phyloP scores from a whole-genome alignment of 768 basidiomycete genomes.

The Chalciporus pseudorubinellus region DNA sequence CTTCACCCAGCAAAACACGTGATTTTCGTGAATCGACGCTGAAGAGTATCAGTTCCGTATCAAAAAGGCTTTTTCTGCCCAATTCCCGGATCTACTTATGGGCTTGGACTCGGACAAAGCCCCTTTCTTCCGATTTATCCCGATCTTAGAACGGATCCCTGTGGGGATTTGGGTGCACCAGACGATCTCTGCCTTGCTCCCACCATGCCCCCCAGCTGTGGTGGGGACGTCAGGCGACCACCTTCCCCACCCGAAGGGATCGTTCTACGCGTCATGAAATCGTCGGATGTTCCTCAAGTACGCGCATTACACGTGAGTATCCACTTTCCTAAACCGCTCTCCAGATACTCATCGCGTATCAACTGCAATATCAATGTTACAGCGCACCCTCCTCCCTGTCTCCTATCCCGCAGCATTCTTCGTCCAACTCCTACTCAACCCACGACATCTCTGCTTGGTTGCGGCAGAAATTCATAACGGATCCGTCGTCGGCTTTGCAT shows the following conservation, averaged over 20 bases:
- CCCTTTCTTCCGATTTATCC: slow-evolving; percentile 15
- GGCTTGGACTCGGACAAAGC: background rate
- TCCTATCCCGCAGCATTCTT: slow-evolving; percentile 32
- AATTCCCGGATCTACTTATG: background rate
- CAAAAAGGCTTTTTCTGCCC: background rate
- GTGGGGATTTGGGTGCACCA: background rate
- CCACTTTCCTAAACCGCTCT: background rate
- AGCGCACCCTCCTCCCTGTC: slow-evolving; percentile 27
- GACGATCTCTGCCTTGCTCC: background rate
- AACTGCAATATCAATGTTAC: background rate
- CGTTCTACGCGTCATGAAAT: slow-evolving; percentile 25
- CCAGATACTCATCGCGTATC: background rate
- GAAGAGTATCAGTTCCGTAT: background rate
- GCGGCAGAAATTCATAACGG: slow-evolving; percentile 20
- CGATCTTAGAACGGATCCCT: slow-evolving; percentile 3
- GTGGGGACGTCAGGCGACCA: background rate
- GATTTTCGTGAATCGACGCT: background rate
- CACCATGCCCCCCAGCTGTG: slow-evolving; percentile 9
- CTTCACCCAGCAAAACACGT: background rate
- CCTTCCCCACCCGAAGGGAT: slow-evolving; percentile 8
- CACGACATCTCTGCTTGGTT: slow-evolving; percentile 29
- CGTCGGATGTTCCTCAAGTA: slow-evolving; percentile 28
- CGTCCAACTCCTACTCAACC: slow-evolving; percentile 30
- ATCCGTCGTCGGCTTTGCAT: slow-evolving; percentile 28
- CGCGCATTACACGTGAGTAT: slow-evolving; percentile 26